These are phyloP conservation scores for Metarhizium brunneum DNA, from an alignment of 2,329 filamentous ascomycete genomes.

Conservation along the genomic window DNA sequence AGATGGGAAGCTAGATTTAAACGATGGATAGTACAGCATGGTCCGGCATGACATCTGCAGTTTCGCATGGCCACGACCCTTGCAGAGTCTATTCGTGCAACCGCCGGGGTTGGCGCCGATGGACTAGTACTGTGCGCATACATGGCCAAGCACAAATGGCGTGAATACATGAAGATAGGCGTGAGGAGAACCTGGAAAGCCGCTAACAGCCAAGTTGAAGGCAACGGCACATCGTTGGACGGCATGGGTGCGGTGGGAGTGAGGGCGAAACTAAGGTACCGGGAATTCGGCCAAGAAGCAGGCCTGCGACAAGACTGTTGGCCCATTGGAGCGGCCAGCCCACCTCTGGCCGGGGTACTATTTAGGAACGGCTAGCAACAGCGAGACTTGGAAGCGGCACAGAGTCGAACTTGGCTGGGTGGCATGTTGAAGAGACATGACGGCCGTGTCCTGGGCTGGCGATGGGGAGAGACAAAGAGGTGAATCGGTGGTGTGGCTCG, in stretches of 20 bases:
- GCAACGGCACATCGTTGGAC: background rate
- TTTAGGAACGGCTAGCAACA: background rate
- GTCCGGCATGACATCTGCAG: background rate
- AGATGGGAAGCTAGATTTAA: slow-evolving; percentile 1
- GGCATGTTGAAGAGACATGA: background rate
- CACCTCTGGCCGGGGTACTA: background rate
- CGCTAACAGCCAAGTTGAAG: background rate
- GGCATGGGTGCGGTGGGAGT: background rate
- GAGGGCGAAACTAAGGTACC: background rate
- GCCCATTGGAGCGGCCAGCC: background rate
- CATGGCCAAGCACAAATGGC: background rate
- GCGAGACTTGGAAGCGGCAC: background rate
- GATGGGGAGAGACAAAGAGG: background rate
- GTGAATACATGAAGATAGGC: background rate
- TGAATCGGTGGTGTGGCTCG: slow-evolving; percentile 1
- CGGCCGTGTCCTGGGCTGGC: background rate
- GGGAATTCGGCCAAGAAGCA: background rate
- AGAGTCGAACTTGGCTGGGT: background rate
- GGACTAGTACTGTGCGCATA: background rate
- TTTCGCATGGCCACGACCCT: background rate
- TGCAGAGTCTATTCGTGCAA: background rate
- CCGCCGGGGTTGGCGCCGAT: slow-evolving; percentile 4
- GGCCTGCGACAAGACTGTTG: background rate
- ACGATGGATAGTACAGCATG: background rate
- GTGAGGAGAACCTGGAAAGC: slow-evolving; percentile 4